These are phyloP conservation scores for Xylona heveae DNA, from an alignment of 495 filamentous ascomycete genomes.

Conservation along the genomic window DNA sequence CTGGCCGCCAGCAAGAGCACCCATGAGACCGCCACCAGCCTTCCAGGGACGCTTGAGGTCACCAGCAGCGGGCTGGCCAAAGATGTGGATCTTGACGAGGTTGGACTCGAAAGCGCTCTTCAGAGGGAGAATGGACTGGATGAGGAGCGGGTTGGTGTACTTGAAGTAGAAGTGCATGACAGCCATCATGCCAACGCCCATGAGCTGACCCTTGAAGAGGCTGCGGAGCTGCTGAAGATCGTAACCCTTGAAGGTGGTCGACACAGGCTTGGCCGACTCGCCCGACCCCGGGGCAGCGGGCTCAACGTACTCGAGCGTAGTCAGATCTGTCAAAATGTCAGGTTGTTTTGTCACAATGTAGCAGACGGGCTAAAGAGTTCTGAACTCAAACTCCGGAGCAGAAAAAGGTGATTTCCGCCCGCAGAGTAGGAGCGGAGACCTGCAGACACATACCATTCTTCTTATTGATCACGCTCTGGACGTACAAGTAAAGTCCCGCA, in stretches of 20 bases:
- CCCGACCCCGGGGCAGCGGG: conserved; percentile 74
- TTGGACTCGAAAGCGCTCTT: conserved; percentile 91
- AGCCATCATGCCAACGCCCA: conserved; percentile 93
- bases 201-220: conserved; percentile 68
- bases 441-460: conserved; percentile 61
- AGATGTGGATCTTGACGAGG: conserved; percentile 82
- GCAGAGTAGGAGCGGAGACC: not conserved
- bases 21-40: conserved; percentile 60
- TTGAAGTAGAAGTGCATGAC: conserved; percentile 98
- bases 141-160: conserved; percentile 96
- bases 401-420: not conserved
- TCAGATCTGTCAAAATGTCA: conserved; percentile 43
- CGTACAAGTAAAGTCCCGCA: conserved; percentile 58
- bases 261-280: conserved; percentile 86
- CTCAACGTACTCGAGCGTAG: conserved; percentile 97
- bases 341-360: not conserved
- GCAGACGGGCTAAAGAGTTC: not conserved
- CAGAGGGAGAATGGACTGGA: conserved; percentile 95
- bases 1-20: conserved; percentile 35
- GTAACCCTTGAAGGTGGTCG: conserved; percentile 87
- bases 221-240: conserved; percentile 66
- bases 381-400: not conserved
- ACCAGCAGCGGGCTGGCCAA: conserved; percentile 73
- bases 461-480: conserved; percentile 60
- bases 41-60: conserved; percentile 95